Evolutionary conservation across 257 asterid species (phyloP).

Genomic region (Ophiorrhiza pumila): DNA sequence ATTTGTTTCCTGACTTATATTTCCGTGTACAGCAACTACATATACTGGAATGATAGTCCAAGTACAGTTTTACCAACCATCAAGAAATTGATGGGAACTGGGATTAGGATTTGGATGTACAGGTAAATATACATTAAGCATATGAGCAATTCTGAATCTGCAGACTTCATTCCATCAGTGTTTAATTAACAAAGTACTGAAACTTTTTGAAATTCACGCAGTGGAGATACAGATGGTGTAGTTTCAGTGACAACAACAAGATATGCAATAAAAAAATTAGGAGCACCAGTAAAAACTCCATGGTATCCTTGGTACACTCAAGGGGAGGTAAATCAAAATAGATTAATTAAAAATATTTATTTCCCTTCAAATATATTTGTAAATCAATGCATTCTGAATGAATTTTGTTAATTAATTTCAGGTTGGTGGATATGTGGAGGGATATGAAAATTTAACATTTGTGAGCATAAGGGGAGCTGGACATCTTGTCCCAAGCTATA

Average conservation of each 20-base stretch:
- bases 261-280: constrained; percentile 32
- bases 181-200: neutral
- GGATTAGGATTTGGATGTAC: constrained; percentile 25
- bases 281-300: constrained; percentile 22
- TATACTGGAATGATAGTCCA: constrained; percentile 23
- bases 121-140: no score
- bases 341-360: no score
- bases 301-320: constrained; percentile 46
- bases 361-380: no score
- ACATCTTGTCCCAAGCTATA: no score
- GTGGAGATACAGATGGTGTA: constrained; percentile 38
- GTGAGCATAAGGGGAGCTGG: no score
- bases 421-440: no score
- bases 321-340: constrained; percentile 17
- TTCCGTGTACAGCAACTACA: neutral
- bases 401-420: no score
- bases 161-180: no score
- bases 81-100: constrained; percentile 27
- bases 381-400: no score
- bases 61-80: constrained; percentile 23
- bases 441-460: no score
- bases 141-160: no score
- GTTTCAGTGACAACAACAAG: constrained; percentile 44
- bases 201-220: constrained; percentile 13
- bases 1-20: neutral